A percentile compares a stretch with the other conserved stretches of the same genome.
Conservation (phyloP, 768 basidiomycete genomes). For the Infundibulicybe gibba region DNA sequence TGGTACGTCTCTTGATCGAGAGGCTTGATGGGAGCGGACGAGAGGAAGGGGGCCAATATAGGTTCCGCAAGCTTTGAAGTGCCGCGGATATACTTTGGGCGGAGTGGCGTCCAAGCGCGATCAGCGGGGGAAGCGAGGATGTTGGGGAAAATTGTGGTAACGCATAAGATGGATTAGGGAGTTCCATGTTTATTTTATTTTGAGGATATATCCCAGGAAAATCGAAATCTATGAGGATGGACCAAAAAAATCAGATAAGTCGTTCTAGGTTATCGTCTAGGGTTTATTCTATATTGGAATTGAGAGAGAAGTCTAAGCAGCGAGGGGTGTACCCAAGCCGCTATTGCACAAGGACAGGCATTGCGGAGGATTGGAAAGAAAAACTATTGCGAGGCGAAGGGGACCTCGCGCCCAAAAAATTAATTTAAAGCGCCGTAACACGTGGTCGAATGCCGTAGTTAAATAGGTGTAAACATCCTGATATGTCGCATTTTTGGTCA, state of each 20-base stretch:
- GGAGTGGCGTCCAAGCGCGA: conserved; percentile 28
- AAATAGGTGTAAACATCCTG: conserved; percentile 20
- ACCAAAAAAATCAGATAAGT: conserved; percentile 1
- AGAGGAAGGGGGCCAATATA: conserved; percentile 48
- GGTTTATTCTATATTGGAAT: conserved; percentile 16
- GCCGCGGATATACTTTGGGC: conserved; percentile 33
- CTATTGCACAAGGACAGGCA: conserved; percentile 53
- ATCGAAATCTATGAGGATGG: not conserved
- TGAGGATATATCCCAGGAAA: not conserved
- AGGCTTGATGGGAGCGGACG: conserved; percentile 22
- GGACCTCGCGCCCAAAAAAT: not conserved
- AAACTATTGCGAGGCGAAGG: not conserved
- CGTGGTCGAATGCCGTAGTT: conserved; percentile 6
- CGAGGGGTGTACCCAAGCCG: conserved; percentile 33
- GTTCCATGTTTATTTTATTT: conserved; percentile 12
- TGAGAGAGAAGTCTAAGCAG: conserved; percentile 4
- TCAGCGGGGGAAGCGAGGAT: conserved; percentile 55
- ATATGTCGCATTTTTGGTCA: no score
- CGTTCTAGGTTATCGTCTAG: conserved; percentile 8
- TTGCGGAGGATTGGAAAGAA: conserved; percentile 15
- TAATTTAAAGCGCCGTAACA: conserved; percentile 5
- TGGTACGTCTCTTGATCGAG: conserved; percentile 19
- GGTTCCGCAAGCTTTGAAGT: conserved; percentile 36
- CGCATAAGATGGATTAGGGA: not conserved
- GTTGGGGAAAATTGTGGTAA: conserved; percentile 19